Evolutionary conservation across 1,139 yeast species (phyloP).

Genomic region (Debaryomyces robertsiae): DNA sequence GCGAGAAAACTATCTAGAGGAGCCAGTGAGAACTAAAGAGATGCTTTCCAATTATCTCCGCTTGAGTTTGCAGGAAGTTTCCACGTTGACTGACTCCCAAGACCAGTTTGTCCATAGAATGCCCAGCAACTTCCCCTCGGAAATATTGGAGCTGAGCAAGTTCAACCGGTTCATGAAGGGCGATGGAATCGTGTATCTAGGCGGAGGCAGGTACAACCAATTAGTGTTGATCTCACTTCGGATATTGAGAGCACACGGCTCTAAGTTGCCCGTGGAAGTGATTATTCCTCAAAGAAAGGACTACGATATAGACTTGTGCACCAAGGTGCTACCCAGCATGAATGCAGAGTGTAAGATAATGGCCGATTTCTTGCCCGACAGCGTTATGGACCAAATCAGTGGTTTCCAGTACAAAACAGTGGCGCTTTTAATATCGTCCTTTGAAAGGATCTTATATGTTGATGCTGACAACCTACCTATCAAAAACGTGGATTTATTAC

Average conservation of each 20-base stretch:
- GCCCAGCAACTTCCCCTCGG: conserved; percentile 27
- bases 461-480: conserved; percentile 42
- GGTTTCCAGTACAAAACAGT: conserved; percentile 39
- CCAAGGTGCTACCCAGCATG: conserved; percentile 29
- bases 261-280: conserved; percentile 61
- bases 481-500: conserved; percentile 35
- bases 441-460: conserved; percentile 34
- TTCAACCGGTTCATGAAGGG: conserved; percentile 41
- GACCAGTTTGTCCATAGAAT: conserved; percentile 21
- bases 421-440: conserved; percentile 38
- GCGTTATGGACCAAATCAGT: conserved; percentile 21
- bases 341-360: conserved; percentile 37
- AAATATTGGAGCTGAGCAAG: conserved; percentile 22
- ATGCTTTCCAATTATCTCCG: conserved; percentile 25
- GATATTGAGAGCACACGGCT: conserved; percentile 54
- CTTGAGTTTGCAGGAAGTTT: conserved; percentile 24
- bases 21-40: conserved; percentile 31
- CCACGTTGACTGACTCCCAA: conserved; percentile 25
- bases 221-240: conserved; percentile 56
- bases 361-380: conserved; percentile 33
- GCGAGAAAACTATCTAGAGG: conserved; percentile 34
- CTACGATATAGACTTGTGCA: conserved; percentile 36
- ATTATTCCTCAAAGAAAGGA: conserved; percentile 33
- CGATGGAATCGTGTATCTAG: conserved; percentile 62
- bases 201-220: conserved; percentile 62